Evolutionary conservation across 352 stramenopile genomes (phyloP), one percentile per base, ranked within the genome.

Genomic region (Thalassiosira mediterranea): DNA sequence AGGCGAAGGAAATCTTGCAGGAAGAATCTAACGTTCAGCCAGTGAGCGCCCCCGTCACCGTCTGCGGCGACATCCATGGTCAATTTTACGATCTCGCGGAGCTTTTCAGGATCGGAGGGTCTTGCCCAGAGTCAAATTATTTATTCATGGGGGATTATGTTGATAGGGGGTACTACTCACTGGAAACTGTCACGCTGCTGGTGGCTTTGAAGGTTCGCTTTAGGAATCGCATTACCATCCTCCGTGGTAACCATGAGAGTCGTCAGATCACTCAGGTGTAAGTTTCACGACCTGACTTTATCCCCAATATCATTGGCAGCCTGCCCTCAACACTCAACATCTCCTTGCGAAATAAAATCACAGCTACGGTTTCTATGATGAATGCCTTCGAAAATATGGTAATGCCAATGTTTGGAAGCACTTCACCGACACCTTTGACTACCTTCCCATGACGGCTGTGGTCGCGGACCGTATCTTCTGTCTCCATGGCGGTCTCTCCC

Each of bases 61-160:
- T 99, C 40, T 98, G 96, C 69, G 97, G 96, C 26, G 97, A 99
- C 82, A 95, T 98, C 72, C 96, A 99, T 68, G 89, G 96, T 29
- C 97, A 99, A 88, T 99, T 98, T 81, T 96, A 98, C 87, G 97
- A 99, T 81, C 85, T 99, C 21, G 90, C 98, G 68, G 95, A 98
- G 73, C 87, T 99, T 21, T 99, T 99, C 59, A 91, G 94, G 34
- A 97, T 97, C 76, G 94, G 91, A 17, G 94, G 95, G 95, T 97
- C 84, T 86, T 98, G 62, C 94, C 98, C 90, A 71, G 96, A 90
- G 90, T 96, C 96, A 13, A 99, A 98, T 86, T 99, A 98, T 88
- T 86, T 99, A 58, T 98, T 99, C 83, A 97, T 99, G 94, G 97
- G 97, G 44, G 97, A 99, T 88, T 99, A 98, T 78, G 97, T 99